These are phyloP conservation scores for Debaryomyces robertsiae DNA, from an alignment of 1,139 yeast species.

Conservation along the genomic window DNA sequence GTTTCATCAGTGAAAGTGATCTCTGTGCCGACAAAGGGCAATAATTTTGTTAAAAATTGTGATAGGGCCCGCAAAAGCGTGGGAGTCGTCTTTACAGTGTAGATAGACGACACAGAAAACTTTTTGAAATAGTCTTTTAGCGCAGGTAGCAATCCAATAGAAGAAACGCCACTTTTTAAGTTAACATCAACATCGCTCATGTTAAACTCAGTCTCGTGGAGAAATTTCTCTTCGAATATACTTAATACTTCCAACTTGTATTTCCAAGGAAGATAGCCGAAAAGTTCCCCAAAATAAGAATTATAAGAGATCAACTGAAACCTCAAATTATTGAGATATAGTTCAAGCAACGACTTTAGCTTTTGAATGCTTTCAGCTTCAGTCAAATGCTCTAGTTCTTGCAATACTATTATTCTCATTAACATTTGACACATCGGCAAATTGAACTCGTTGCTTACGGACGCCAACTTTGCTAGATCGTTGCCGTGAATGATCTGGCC, in stretches of 20 bases:
- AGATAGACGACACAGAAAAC: constrained; percentile 34
- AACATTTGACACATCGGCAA: constrained; percentile 55
- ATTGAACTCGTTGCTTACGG: constrained; percentile 51
- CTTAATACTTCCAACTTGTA: constrained; percentile 31
- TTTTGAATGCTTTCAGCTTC: constrained; percentile 16
- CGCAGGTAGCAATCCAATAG: constrained; percentile 28
- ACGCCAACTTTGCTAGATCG: constrained; percentile 24
- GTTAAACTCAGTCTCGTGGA: constrained; percentile 21
- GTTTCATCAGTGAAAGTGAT: constrained; percentile 9
- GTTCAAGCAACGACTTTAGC: constrained; percentile 33
- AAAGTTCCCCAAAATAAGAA: constrained; percentile 47
- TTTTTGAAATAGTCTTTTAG: constrained; percentile 44
- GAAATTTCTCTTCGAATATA: constrained; percentile 31
- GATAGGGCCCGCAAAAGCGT: constrained; percentile 24
- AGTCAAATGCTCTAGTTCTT: constrained; percentile 19
- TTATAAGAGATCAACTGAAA: constrained; percentile 39
- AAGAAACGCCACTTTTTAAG: constrained; percentile 12
- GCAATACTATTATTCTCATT: constrained; percentile 23
- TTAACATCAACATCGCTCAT: constrained; percentile 11
- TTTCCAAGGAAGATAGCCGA: constrained; percentile 34
- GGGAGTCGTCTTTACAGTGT: constrained; percentile 24
- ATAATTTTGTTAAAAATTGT: constrained; percentile 22
- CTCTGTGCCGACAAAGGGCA: constrained; percentile 18
- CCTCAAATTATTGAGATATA: constrained; percentile 46
- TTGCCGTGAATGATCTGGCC: constrained; percentile 16